Evolutionary conservation across 192 early-diverging fungal genomes (phyloP).

Genomic region (Linnemannia hyalina): DNA sequence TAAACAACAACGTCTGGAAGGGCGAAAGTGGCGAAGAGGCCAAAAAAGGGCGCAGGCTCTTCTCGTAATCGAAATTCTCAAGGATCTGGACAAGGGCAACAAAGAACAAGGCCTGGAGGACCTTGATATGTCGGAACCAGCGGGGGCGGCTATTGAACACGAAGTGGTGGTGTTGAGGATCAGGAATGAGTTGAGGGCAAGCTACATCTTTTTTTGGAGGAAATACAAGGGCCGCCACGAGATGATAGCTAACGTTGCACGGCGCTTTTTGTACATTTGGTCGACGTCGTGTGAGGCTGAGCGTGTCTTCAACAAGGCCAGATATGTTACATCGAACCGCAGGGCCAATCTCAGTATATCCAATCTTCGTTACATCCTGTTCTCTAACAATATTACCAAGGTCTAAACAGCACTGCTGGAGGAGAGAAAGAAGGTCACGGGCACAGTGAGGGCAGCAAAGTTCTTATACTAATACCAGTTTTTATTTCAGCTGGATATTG

Average conservation of each 20-base stretch:
- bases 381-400: neutral
- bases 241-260: neutral
- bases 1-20: neutral
- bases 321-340: conserved; percentile 16
- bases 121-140: too few relatives aligned
- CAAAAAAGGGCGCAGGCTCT: too few relatives aligned
- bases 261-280: conserved; percentile 22
- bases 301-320: conserved; percentile 21
- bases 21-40: neutral
- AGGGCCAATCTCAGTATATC: neutral
- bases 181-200: neutral
- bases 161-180: too few relatives aligned
- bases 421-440: neutral
- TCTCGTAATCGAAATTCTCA: too few relatives aligned
- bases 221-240: neutral
- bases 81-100: too few relatives aligned
- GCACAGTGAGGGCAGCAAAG: neutral
- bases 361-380: neutral
- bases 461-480: neutral
- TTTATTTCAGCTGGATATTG: neutral
- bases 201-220: conserved; percentile 17
- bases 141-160: too few relatives aligned
- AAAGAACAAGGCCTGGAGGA: too few relatives aligned
- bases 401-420: conserved; percentile 9
- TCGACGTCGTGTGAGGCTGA: conserved; percentile 14